Evolutionary conservation across 2,329 filamentous ascomycete species (phyloP), one percentile per base, ranked within the genome.

Genomic region (Aspergillus phoenicis): DNA sequence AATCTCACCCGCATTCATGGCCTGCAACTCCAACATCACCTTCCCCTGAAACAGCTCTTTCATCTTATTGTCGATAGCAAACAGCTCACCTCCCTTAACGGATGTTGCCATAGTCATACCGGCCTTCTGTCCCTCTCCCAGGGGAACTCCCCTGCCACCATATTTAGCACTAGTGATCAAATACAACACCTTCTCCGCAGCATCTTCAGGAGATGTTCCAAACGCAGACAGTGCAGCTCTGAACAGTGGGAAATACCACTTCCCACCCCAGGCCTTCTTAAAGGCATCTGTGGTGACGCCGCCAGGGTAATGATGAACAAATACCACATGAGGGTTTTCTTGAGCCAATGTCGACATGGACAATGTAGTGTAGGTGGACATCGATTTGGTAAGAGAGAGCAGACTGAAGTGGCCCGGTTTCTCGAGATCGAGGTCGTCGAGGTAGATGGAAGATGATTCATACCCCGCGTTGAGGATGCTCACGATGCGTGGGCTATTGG

Each of bases 231-330:
- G 2, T n/a, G 33, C 28, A 13, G 41, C 24, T 10, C 13, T 15
- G 2, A 33, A 5, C 30, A 48, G 17, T n/a, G 41, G n/a, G 30
- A 30, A 47, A 33, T 11, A 48, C 54, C 54, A 57, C 30, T 48
- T 47, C 8, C 38, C 41, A 8, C 54, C 54, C 54, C 54, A 57
- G 15, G 20, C 43, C 43, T 57, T 57, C 41, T 57, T 57, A 36
- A 57, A 57, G 13, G 20, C 10, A 11, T 22, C 54, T n/a, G 54
- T 57, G 5, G 22, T 13, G n/a, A 57, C 54, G 0, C 39, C 41
- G 4, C 54, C 54, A 8, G 54, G 54, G 38, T 57, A 48, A 30
- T 57, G 54, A 26, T 57, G 54, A 38, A 57, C 38, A 28, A 57
- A 57, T 4, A 38, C 28, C 13, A 57, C 43, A 10, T 22, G 15